Evolutionary conservation across 169 alveolate genomes (phyloP).

Genomic region (Perkinsus olseni): DNA sequence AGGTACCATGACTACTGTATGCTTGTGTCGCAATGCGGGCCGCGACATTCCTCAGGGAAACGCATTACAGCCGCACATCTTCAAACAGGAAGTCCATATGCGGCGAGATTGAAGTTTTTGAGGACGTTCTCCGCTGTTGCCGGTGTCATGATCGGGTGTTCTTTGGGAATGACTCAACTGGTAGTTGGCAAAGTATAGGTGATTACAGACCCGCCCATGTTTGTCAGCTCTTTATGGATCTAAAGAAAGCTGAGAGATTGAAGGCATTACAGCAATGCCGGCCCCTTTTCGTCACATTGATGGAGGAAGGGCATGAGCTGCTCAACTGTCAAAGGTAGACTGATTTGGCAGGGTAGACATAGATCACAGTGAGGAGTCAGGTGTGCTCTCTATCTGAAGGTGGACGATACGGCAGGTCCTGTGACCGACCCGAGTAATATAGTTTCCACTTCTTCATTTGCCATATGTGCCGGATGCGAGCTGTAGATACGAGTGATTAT

Average conservation of each 20-base stretch:
- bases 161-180: neutral
- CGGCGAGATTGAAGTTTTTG: neutral
- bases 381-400: neutral
- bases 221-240: conserved; percentile 23
- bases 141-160: conserved; percentile 5
- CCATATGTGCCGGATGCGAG: too few species aligned
- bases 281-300: neutral
- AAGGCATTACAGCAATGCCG: neutral
- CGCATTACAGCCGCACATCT: neutral
- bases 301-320: neutral
- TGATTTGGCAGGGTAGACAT: neutral
- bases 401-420: neutral
- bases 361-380: neutral
- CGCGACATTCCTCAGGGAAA: neutral
- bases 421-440: neutral
- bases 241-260: conserved; percentile 28
- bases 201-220: too few species aligned
- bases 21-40: neutral
- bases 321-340: neutral
- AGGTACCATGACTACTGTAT: neutral
- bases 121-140: neutral
- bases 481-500: neutral
- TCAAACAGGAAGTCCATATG: neutral
- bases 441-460: neutral
- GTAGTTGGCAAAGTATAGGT: neutral